These are phyloP conservation scores for Psilocybe subaeruginosa DNA, from an alignment of 768 basidiomycete species.

Conservation along the genomic window DNA sequence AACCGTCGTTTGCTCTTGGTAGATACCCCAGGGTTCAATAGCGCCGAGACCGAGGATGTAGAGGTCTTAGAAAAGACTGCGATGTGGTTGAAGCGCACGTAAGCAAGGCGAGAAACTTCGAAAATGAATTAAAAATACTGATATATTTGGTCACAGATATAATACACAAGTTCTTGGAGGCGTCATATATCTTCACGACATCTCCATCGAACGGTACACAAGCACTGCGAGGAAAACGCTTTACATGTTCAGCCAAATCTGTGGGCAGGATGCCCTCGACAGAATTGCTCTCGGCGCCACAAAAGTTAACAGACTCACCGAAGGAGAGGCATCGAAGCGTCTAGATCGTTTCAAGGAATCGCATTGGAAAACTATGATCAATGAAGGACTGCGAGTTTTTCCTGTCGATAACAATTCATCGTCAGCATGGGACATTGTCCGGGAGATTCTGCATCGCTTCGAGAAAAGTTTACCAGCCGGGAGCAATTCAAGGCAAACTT, in stretches of 20 bases:
- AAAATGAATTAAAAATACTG: neutral
- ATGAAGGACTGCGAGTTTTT: no score
- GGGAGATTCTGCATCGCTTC: no score
- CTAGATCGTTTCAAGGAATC: neutral
- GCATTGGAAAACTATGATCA: slow-evolving; percentile 1
- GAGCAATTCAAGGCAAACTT: no score
- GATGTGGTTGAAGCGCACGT: neutral
- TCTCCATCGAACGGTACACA: neutral
- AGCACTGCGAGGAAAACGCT: neutral
- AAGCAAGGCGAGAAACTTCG: neutral
- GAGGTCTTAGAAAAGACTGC: neutral
- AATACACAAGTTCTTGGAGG: neutral
- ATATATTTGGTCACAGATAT: neutral
- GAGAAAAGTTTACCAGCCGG: no score
- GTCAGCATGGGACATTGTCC: no score
- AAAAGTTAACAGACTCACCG: neutral
- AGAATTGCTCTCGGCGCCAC: slow-evolving; percentile 14
- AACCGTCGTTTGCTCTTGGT: neutral
- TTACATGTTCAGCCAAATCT: neutral
- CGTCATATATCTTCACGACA: slow-evolving; percentile 9
- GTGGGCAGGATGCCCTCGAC: neutral
- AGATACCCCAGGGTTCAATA: slow-evolving; percentile 6
- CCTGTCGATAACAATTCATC: no score
- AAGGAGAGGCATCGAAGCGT: neutral
- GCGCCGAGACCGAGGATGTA: neutral